These are phyloP conservation scores for Pulicaria dysenterica DNA, from an alignment of 129 eudicot genomes.

Conservation along the genomic window DNA sequence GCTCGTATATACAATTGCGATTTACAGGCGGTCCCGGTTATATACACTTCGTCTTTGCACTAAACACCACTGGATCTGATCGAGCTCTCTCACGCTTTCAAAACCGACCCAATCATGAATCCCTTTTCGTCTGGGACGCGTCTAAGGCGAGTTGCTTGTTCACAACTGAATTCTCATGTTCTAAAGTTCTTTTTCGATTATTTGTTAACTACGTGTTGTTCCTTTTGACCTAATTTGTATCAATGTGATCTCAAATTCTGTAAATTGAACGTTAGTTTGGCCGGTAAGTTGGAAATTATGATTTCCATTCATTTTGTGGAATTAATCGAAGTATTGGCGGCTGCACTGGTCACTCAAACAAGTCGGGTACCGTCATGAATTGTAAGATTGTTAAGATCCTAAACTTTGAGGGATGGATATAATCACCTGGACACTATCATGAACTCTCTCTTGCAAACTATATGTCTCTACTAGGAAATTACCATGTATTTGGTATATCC, in stretches of 20 bases:
- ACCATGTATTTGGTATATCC: neutral
- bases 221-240: slow-evolving; percentile 26
- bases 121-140: slow-evolving; percentile 91
- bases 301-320: slow-evolving; percentile 18
- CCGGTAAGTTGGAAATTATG: neutral
- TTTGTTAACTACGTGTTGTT: slow-evolving; percentile 18
- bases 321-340: slow-evolving; percentile 18
- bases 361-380: neutral
- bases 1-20: neutral
- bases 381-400: slow-evolving; percentile 17
- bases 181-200: neutral
- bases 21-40: slow-evolving; percentile 12
- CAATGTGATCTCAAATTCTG: slow-evolving; percentile 1
- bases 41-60: slow-evolving; percentile 13
- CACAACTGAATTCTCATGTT: slow-evolving; percentile 3
- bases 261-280: slow-evolving; percentile 18
- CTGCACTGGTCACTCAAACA: neutral
- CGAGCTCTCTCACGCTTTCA: slow-evolving; percentile 44
- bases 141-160: slow-evolving; percentile 56
- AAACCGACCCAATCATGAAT: slow-evolving; percentile 70
- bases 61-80: slow-evolving; percentile 50
- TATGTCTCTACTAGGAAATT: neutral
- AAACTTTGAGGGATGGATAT: neutral
- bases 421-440: slow-evolving; percentile 1
- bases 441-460: slow-evolving; percentile 6